Evolutionary conservation across 768 basidiomycete genomes (phyloP).

Genomic region (Suillus ampliporus): DNA sequence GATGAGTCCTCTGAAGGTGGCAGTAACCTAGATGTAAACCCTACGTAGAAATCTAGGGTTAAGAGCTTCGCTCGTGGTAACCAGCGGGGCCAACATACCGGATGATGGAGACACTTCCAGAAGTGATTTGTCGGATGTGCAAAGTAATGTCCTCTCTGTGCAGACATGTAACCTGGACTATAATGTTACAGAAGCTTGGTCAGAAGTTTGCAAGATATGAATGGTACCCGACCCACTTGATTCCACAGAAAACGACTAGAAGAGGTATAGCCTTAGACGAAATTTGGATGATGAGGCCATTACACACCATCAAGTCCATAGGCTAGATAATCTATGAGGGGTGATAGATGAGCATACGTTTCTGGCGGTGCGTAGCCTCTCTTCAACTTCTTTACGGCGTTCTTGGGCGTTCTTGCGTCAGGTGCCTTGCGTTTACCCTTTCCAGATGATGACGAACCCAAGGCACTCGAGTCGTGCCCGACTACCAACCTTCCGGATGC

Average conservation of each 20-base stretch:
- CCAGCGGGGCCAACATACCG: slow-evolving; percentile 41
- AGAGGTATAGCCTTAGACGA: not conserved
- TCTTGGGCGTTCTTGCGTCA: not conserved
- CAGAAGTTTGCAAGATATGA: not conserved
- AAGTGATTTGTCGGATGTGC: slow-evolving; percentile 84
- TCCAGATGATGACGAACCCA: not conserved
- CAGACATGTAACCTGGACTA: slow-evolving; percentile 74
- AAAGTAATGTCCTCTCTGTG: slow-evolving; percentile 77
- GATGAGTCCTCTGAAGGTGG: slow-evolving; percentile 63
- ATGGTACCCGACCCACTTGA: slow-evolving; percentile 60
- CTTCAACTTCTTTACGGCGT: slow-evolving; percentile 37
- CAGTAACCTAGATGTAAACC: slow-evolving; percentile 59
- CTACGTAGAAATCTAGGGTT: slow-evolving; percentile 37
- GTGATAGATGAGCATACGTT: slow-evolving; percentile 54
- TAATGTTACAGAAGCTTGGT: slow-evolving; percentile 1
- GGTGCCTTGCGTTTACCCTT: not conserved
- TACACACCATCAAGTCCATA: slow-evolving; percentile 61
- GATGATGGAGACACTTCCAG: slow-evolving; percentile 73
- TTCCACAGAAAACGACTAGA: slow-evolving; percentile 83
- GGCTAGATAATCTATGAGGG: slow-evolving; percentile 57
- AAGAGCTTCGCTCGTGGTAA: not conserved
- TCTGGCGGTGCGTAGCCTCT: slow-evolving; percentile 57
- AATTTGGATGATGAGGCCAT: not conserved
- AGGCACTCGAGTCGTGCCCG: not conserved
- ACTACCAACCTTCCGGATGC: not conserved